Evolutionary conservation across 176 grass and related monocot species (phyloP).

Genomic region (Carex myosuroides): DNA sequence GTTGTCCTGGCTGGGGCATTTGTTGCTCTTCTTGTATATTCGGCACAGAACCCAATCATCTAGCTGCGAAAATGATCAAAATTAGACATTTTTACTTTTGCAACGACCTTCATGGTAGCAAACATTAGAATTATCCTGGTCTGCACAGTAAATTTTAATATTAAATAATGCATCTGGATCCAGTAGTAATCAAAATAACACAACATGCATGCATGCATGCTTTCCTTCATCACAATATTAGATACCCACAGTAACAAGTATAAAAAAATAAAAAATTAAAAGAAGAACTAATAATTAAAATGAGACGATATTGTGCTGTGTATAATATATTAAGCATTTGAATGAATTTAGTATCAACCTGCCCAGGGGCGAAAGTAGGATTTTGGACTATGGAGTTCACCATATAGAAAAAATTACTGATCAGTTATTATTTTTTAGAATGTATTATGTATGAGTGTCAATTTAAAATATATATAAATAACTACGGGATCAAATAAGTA

Average conservation of each 20-base stretch:
- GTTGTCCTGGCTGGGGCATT: conserved; percentile 7
- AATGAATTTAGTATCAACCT: background rate
- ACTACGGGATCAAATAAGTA: background rate
- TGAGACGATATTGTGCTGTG: too few relatives aligned
- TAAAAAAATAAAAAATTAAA: background rate
- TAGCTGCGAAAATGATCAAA: conserved; percentile 34
- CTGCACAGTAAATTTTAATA: background rate
- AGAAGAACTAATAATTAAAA: background rate
- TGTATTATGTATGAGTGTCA: background rate
- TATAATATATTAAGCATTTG: too few relatives aligned
- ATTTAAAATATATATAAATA: background rate
- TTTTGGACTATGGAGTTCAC: background rate
- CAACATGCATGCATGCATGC: background rate
- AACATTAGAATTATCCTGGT: background rate
- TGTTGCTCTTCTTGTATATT: conserved; percentile 95
- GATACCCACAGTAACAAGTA: too few relatives aligned
- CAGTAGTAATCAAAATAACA: background rate
- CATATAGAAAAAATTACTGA: background rate
- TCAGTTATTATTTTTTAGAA: background rate
- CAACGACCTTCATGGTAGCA: background rate
- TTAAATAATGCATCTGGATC: background rate
- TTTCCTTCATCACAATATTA: background rate
- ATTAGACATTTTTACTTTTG: background rate
- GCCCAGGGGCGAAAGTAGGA: background rate
- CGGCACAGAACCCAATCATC: conserved; percentile 98